phyloP scores from a whole-genome alignment of 2,329 filamentous ascomycete species.

The Colletotrichum cuscutae region DNA sequence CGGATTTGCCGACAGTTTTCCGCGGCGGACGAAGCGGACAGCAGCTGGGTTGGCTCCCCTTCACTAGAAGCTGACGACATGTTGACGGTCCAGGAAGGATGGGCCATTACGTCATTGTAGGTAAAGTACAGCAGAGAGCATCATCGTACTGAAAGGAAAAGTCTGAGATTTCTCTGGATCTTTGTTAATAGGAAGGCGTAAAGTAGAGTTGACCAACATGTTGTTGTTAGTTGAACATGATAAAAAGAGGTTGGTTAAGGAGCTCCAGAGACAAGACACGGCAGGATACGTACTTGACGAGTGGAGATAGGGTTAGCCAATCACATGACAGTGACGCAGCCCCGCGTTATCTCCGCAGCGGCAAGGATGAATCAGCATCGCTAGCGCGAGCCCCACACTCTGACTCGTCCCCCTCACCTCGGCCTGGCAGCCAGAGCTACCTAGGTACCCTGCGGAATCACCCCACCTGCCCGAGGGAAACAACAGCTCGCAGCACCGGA shows the following conservation, averaged over 20 bases:
- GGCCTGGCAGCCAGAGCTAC: neutral
- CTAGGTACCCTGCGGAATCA: neutral
- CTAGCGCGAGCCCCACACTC: neutral
- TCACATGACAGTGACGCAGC: neutral
- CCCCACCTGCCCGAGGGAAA: neutral
- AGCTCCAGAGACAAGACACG: neutral
- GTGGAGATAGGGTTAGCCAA: neutral
- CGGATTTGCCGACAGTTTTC: slow-evolving; percentile 4
- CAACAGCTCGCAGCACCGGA: neutral
- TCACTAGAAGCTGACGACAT: neutral
- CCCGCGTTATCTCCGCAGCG: slow-evolving; percentile 24
- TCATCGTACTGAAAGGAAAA: neutral
- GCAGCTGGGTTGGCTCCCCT: neutral
- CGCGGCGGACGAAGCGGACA: neutral
- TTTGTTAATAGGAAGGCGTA: neutral
- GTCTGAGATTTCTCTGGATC: neutral
- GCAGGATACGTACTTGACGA: neutral
- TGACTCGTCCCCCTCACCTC: neutral
- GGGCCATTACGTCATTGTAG: neutral
- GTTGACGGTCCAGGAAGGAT: neutral
- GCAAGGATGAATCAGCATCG: neutral
- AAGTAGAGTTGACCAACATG: neutral
- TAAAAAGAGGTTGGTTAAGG: neutral
- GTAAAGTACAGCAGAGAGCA: neutral
- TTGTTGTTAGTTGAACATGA: neutral